Conservation (phyloP, 164 flowering plant species). For the Berberis thunbergii region DNA sequence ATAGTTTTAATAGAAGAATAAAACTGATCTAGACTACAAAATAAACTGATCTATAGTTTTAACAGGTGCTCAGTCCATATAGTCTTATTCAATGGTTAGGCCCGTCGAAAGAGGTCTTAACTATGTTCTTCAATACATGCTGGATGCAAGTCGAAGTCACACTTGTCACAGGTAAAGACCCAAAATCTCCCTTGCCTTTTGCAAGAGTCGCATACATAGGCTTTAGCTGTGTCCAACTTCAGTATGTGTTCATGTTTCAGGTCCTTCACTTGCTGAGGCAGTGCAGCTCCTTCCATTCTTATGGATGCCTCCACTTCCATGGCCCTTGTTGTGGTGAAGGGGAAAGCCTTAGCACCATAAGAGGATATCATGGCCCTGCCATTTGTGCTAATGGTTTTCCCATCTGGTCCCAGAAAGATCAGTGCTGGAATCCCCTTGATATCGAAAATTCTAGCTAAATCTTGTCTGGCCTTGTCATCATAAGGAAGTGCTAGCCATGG, state of each 20-base stretch:
- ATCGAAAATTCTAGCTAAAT: slow-evolving; percentile 44
- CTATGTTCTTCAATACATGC: slow-evolving; percentile 25
- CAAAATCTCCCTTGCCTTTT: slow-evolving; percentile 44
- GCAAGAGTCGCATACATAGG: slow-evolving; percentile 47
- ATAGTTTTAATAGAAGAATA: too few species aligned
- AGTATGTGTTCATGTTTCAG: slow-evolving; percentile 46
- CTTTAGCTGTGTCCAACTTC: slow-evolving; percentile 51
- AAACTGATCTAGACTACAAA: too few species aligned
- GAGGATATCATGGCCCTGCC: slow-evolving; percentile 39
- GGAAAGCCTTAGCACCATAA: slow-evolving; percentile 50
- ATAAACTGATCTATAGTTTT: too few species aligned
- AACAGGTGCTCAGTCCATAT: too few species aligned
- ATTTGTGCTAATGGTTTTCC: slow-evolving; percentile 34
- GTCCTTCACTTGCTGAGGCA: slow-evolving; percentile 36
- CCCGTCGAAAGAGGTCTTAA: neutral
- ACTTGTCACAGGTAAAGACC: slow-evolving; percentile 47
- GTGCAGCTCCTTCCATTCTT: slow-evolving; percentile 36
- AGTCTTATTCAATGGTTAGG: neutral
- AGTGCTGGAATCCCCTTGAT: slow-evolving; percentile 47
- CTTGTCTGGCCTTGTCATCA: slow-evolving; percentile 34
- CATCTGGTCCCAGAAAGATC: slow-evolving; percentile 42
- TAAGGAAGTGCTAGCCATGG: slow-evolving; percentile 61
- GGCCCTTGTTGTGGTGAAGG: slow-evolving; percentile 42
- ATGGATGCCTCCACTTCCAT: slow-evolving; percentile 30
- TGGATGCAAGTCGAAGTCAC: slow-evolving; percentile 62